Percentiles rank a stretch among this genome's conserved stretches.
Conservation (phyloP, 495 filamentous ascomycete species). For the Penicillium samsonianum region DNA sequence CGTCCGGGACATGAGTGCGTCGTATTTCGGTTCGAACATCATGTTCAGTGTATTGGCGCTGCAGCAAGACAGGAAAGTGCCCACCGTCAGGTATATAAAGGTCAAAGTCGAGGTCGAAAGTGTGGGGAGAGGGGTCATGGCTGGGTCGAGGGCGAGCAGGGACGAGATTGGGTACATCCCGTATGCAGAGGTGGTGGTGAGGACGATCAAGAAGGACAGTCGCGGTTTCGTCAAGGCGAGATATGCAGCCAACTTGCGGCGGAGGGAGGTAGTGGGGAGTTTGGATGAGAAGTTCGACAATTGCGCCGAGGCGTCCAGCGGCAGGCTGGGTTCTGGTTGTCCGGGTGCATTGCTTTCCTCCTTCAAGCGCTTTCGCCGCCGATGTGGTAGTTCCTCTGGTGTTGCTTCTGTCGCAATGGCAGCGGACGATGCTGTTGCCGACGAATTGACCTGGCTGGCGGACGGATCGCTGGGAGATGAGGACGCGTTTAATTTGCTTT, state of each 20-base stretch:
- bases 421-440: slow-evolving; percentile 13
- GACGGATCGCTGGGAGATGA: slow-evolving; percentile 13
- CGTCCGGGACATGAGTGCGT: slow-evolving; percentile 90
- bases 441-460: slow-evolving; percentile 8
- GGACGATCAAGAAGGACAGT: slow-evolving; percentile 85
- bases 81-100: slow-evolving; percentile 85
- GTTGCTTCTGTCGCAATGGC: slow-evolving; percentile 25
- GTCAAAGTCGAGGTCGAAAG: slow-evolving; percentile 87
- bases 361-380: slow-evolving; percentile 54
- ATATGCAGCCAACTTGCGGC: slow-evolving; percentile 76
- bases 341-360: slow-evolving; percentile 30
- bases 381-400: slow-evolving; percentile 47
- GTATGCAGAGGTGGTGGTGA: slow-evolving; percentile 90
- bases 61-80: slow-evolving; percentile 81
- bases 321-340: slow-evolving; percentile 48
- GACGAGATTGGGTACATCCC: slow-evolving; percentile 82
- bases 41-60: slow-evolving; percentile 96
- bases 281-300: slow-evolving; percentile 71
- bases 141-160: slow-evolving; percentile 53
- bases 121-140: slow-evolving; percentile 73
- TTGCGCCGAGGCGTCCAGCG: slow-evolving; percentile 80
- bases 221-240: slow-evolving; percentile 94
- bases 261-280: slow-evolving; percentile 68
- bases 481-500: slow-evolving; percentile 14
- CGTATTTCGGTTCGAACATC: slow-evolving; percentile 88